A percentile compares a stretch with the other conserved stretches of the same genome.
Evolutionary conservation across 768 basidiomycete species (phyloP).

Genomic region (Boletus reticulatus): DNA sequence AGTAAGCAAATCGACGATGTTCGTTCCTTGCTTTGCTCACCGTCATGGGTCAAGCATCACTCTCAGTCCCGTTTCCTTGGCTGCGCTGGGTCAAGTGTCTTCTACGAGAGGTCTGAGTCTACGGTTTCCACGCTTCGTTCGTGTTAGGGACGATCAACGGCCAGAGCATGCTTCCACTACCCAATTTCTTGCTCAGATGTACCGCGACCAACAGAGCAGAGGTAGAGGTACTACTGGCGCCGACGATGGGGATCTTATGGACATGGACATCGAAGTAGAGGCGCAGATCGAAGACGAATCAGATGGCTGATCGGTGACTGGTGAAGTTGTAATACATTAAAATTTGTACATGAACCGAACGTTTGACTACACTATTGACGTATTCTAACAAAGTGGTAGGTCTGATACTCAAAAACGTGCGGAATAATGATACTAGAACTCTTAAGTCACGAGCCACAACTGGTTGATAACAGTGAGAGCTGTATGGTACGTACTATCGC

Average conservation of each 20-base stretch:
- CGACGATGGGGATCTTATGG: conserved; percentile 62
- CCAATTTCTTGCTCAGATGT: conserved; percentile 68
- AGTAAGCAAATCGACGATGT: conserved; percentile 38
- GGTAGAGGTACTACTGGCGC: conserved; percentile 34
- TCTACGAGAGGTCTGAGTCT: conserved; percentile 68
- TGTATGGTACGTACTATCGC: conserved; percentile 24
- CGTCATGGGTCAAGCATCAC: conserved; percentile 53
- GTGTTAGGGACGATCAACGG: conserved; percentile 67
- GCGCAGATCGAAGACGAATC: conserved; percentile 31
- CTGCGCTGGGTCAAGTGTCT: conserved; percentile 63
- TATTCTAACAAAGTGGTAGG: not conserved
- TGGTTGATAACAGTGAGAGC: conserved; percentile 20
- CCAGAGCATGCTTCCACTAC: conserved; percentile 72
- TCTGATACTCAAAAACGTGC: not conserved
- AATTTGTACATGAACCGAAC: not conserved
- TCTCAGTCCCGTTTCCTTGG: conserved; percentile 80
- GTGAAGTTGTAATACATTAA: too few relatives aligned
- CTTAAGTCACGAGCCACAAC: conserved; percentile 13
- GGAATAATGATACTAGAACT: not conserved
- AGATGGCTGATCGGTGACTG: conserved; percentile 17
- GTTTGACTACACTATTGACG: not conserved
- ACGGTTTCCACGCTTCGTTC: conserved; percentile 87
- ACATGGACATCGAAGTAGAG: conserved; percentile 40
- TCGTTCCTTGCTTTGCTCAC: conserved; percentile 6
- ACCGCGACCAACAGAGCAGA: conserved; percentile 55